Evolutionary conservation across 306 rosid genomes (phyloP), one percentile per base, ranked within the genome.

Genomic region (Vicia sativa): DNA sequence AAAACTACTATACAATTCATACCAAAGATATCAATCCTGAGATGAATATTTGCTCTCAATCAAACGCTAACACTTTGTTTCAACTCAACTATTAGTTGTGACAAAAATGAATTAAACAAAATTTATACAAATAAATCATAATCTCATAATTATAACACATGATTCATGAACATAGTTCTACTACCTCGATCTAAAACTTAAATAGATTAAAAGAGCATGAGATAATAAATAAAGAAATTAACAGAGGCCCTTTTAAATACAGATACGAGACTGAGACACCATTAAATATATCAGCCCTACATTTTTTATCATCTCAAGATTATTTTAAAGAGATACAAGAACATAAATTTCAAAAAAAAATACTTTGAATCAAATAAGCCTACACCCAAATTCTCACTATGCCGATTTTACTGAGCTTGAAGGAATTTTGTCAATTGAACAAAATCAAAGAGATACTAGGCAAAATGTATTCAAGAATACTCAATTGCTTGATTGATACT

Each of bases 401-500:
- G 48, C 52, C 37, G 35, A 37, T 26, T 64, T 67, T 55, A 59
- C 72, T 34, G 14, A 29, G 29, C 11, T 37, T 37, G 45, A 54
- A 29, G 41, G 43, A 45, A 15, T 71, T 59, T 59, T 48, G 65
- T 64, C 44, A 76, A 62, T n/a, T 31, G 52, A 68, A 62, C 73
- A 66, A 52, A 56, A 46, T 70, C 39, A 39, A 41, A 29, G 43
- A 73, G 70, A 52, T 38, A 62, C 59, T 31, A 28, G 71, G 31
- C 42, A 37, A 28, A 15, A 19, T n/a, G 18, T 35, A 42, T 46
- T 69, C 57, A 54, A 50, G n/a, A 65, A 55, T 60, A 35, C 75
- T 74, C 50, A 65, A 41, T 44, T 74, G 54, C 73, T 72, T 67
- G 38, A 34, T 44, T 49, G n/a, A 73, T 72, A 82, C 83, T 42